Conservation (phyloP, 805 yeast species). For the Jamesozyma piceae region DNA sequence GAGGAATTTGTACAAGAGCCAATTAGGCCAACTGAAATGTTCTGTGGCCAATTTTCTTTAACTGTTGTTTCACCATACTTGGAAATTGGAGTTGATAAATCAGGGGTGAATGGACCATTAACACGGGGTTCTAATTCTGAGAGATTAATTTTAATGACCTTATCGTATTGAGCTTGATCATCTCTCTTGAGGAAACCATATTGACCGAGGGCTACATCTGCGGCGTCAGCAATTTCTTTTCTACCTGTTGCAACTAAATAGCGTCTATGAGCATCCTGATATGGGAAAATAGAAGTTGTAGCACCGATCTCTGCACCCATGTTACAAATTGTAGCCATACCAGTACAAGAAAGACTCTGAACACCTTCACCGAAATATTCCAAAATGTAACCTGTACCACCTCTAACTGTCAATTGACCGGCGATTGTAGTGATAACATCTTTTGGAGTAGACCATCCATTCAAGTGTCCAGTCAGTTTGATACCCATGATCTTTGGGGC, state of each 20-base stretch:
- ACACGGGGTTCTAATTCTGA: slow-evolving; percentile 84
- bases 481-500: slow-evolving; percentile 95
- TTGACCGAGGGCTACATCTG: slow-evolving; percentile 47
- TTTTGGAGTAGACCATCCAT: slow-evolving; percentile 96
- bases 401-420: slow-evolving; percentile 87
- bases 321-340: slow-evolving; percentile 99
- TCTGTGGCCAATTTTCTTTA: slow-evolving; percentile 76
- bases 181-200: slow-evolving; percentile 71
- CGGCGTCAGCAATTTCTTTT: slow-evolving; percentile 72
- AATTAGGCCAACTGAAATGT: slow-evolving; percentile 84
- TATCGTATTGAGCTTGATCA: slow-evolving; percentile 81
- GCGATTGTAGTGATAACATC: slow-evolving; percentile 91
- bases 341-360: slow-evolving; percentile 80
- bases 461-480: slow-evolving; percentile 77
- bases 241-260: slow-evolving; percentile 81
- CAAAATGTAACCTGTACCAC: slow-evolving; percentile 94
- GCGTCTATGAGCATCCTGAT: slow-evolving; percentile 67
- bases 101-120: slow-evolving; percentile 98
- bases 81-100: slow-evolving; percentile 86
- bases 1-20: slow-evolving; percentile 99
- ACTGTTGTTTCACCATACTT: slow-evolving; percentile 63
- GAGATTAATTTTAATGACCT: slow-evolving; percentile 83
- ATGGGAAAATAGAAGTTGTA: slow-evolving; percentile 95
- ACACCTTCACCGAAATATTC: slow-evolving; percentile 98
- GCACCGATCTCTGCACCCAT: slow-evolving; percentile 99